phyloP scores from a whole-genome alignment of 2,329 filamentous ascomycete genomes.

The Colletotrichum gigasporum region DNA sequence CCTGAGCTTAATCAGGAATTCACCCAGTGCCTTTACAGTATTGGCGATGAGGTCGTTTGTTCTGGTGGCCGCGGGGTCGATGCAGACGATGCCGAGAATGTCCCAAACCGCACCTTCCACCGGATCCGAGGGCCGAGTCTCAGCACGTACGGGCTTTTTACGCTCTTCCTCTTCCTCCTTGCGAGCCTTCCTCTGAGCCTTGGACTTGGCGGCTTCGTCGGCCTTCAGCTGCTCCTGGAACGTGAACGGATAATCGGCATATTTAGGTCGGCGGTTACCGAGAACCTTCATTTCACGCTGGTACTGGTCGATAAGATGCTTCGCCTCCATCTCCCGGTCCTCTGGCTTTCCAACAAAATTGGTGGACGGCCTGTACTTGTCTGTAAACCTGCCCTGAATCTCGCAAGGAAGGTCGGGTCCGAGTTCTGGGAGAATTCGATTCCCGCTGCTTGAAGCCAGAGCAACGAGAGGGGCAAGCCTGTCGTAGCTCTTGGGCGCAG shows the following conservation, averaged over 20 bases:
- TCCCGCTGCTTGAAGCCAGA: conserved; percentile 49
- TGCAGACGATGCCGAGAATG: conserved; percentile 57
- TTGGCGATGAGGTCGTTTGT: conserved; percentile 52
- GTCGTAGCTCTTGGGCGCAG: conserved; percentile 55
- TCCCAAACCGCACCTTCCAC: conserved; percentile 63
- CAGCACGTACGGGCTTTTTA: conserved; percentile 52
- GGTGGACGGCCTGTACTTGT: conserved; percentile 49
- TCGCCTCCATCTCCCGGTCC: conserved; percentile 51
- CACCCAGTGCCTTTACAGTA: conserved; percentile 61
- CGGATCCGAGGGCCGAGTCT: conserved; percentile 53
- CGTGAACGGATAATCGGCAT: conserved; percentile 52
- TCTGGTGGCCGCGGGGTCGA: conserved; percentile 51
- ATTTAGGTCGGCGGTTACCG: conserved; percentile 55
- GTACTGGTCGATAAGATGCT: conserved; percentile 50
- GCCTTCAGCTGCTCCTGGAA: conserved; percentile 58
- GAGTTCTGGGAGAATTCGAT: conserved; percentile 49
- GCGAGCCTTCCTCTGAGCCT: conserved; percentile 55
- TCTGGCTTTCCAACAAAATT: conserved; percentile 50
- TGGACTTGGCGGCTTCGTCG: conserved; percentile 55
- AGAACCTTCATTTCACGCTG: conserved; percentile 51
- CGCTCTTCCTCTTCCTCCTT: conserved; percentile 52
- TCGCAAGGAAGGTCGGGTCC: conserved; percentile 52
- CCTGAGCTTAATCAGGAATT: conserved; percentile 58
- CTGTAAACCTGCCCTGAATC: conserved; percentile 53
- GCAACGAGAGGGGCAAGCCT: conserved; percentile 55